phyloP scores from a whole-genome alignment of 345 rosid genomes.

The Pugionium cornutum region DNA sequence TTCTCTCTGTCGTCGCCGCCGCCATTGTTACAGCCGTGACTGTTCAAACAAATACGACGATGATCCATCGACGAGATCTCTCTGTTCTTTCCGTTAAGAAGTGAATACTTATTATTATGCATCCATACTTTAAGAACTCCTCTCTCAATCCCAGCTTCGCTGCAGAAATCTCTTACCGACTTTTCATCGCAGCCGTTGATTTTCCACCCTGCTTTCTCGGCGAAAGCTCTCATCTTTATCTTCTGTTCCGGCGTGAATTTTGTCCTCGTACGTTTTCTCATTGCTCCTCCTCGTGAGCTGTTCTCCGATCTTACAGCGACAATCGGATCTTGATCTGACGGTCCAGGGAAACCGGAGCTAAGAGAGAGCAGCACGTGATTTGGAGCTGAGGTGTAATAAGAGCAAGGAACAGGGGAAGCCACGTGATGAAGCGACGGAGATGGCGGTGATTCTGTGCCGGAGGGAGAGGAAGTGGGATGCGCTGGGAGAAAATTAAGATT shows the following conservation, averaged over 20 bases:
- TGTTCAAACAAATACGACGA: constrained; percentile 30
- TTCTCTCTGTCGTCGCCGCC: constrained; percentile 3
- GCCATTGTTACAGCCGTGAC: constrained; percentile 18
- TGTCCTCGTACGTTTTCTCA: constrained; percentile 57
- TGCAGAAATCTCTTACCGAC: constrained; percentile 54
- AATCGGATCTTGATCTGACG: constrained; percentile 40
- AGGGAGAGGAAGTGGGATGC: constrained; percentile 35
- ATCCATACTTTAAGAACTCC: constrained; percentile 84
- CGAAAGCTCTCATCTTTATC: constrained; percentile 62
- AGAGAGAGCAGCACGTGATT: constrained; percentile 55
- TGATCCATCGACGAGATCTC: constrained; percentile 3
- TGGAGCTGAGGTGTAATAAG: constrained; percentile 66
- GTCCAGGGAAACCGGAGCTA: constrained; percentile 46
- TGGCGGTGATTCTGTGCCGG: constrained; percentile 36
- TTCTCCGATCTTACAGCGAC: constrained; percentile 28
- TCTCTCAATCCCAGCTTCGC: constrained; percentile 60
- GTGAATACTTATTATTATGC: constrained; percentile 68
- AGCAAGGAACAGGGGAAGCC: constrained; percentile 65
- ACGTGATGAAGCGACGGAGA: constrained; percentile 41
- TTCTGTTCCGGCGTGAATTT: constrained; percentile 72
- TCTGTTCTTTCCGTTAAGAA: constrained; percentile 44
- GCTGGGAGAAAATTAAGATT: constrained; percentile 13
- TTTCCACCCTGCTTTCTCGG: constrained; percentile 75
- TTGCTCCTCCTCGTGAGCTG: constrained; percentile 44
- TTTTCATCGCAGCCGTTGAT: constrained; percentile 60